These are phyloP conservation scores for Aspergillus sergii DNA, from an alignment of 2,329 filamentous ascomycete genomes.

Conservation along the genomic window DNA sequence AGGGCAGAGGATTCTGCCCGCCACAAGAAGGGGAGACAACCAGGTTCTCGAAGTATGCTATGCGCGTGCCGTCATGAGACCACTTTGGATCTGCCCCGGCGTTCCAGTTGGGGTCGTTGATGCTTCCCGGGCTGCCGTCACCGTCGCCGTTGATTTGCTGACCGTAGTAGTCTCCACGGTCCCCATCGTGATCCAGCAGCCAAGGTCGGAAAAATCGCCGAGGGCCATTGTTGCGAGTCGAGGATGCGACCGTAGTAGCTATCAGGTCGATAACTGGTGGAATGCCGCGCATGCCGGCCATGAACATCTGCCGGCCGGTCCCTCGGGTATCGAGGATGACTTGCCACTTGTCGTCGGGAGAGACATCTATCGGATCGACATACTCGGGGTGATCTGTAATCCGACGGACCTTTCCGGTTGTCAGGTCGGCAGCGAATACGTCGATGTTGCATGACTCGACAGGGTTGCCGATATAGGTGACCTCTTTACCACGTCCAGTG, in stretches of 20 bases:
- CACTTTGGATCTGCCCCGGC: slow-evolving; percentile 46
- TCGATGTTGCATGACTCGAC: slow-evolving; percentile 51
- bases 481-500: slow-evolving; percentile 44
- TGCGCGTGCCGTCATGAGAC: slow-evolving; percentile 43
- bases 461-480: slow-evolving; percentile 46
- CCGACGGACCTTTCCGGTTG: slow-evolving; percentile 45
- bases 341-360: slow-evolving; percentile 48
- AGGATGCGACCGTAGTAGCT: slow-evolving; percentile 36
- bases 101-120: slow-evolving; percentile 55
- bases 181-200: slow-evolving; percentile 49
- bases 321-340: slow-evolving; percentile 50
- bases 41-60: slow-evolving; percentile 48
- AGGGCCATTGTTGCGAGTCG: slow-evolving; percentile 50
- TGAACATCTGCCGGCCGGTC: slow-evolving; percentile 46
- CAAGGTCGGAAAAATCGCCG: slow-evolving; percentile 52
- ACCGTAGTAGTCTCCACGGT: slow-evolving; percentile 50
- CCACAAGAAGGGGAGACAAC: slow-evolving; percentile 47
- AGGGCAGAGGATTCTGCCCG: slow-evolving; percentile 47
- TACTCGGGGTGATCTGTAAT: slow-evolving; percentile 51
- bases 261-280: slow-evolving; percentile 48
- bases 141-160: slow-evolving; percentile 47
- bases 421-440: slow-evolving; percentile 45
- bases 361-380: slow-evolving; percentile 47
- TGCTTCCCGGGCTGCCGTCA: slow-evolving; percentile 35
- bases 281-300: slow-evolving; percentile 43